Evolutionary conservation across 176 grass and related monocot species (phyloP).

Genomic region (Paspalum notatum): DNA sequence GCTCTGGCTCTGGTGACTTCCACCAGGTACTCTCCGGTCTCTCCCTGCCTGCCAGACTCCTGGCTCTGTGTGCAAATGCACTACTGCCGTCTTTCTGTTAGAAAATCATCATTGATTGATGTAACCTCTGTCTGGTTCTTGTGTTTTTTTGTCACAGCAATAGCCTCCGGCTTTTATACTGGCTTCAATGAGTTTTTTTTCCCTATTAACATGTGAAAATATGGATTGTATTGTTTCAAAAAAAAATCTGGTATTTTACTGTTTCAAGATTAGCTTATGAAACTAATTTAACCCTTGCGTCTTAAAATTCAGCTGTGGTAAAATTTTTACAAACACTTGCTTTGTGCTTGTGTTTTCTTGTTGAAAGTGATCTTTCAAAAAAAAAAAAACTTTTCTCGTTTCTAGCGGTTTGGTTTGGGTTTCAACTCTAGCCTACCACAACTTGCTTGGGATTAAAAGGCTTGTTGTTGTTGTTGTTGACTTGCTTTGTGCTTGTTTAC

Average conservation of each 20-base stretch:
- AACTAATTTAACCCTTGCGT: conserved; percentile 1
- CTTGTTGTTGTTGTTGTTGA: too few relatives aligned
- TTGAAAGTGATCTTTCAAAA: neutral
- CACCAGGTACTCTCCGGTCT: conserved; percentile 62
- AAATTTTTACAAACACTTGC: neutral
- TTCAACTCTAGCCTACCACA: too few relatives aligned
- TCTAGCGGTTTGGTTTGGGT: neutral
- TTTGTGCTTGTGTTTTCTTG: neutral
- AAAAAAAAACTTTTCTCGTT: too few relatives aligned
- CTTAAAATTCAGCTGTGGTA: neutral
- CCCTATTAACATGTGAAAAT: conserved; percentile 8
- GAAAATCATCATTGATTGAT: neutral
- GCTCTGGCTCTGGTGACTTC: conserved; percentile 95
- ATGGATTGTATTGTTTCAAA: neutral
- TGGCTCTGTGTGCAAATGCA: conserved; percentile 3
- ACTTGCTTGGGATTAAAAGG: too few relatives aligned
- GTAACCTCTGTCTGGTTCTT: neutral
- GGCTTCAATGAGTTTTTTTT: neutral
- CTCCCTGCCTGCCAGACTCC: too few relatives aligned
- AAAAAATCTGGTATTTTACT: neutral
- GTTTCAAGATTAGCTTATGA: neutral
- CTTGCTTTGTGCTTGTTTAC: too few relatives aligned
- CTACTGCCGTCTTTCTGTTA: neutral
- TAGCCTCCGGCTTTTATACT: neutral
- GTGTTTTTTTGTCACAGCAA: neutral